Conservation (phyloP, 2,329 filamentous ascomycete genomes). For the Stenocarpella maydis region DNA sequence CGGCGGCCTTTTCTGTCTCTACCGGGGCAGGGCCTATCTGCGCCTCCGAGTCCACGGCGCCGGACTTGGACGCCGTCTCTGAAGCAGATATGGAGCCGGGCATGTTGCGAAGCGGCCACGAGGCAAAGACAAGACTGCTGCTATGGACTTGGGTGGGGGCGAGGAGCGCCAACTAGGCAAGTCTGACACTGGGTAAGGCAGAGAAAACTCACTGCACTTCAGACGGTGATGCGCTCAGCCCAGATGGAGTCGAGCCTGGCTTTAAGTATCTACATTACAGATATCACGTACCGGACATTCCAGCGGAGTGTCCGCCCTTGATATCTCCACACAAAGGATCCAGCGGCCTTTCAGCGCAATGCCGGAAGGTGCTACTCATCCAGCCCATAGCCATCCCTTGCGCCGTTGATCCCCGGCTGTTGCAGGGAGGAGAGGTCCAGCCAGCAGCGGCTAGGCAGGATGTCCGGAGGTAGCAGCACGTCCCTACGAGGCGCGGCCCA, state of each 20-base stretch:
- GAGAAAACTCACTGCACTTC: not conserved
- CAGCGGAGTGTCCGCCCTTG: not conserved
- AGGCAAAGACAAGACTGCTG: not conserved
- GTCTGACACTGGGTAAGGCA: not conserved
- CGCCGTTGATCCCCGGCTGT: not conserved
- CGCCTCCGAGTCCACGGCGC: not conserved
- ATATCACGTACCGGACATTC: conserved; percentile 1
- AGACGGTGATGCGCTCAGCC: not conserved
- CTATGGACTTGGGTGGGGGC: not conserved
- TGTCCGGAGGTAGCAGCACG: conserved; percentile 22
- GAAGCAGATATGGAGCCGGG: not conserved
- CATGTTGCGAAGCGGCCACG: not conserved
- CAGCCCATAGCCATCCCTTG: not conserved
- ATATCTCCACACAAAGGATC: not conserved
- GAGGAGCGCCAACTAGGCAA: not conserved
- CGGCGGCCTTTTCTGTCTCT: not conserved
- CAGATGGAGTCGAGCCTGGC: not conserved
- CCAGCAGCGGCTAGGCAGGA: not conserved
- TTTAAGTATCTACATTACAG: not conserved
- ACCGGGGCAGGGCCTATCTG: not conserved
- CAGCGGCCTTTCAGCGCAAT: not conserved
- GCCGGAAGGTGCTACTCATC: not conserved
- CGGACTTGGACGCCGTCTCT: conserved; percentile 10
- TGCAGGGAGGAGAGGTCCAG: not conserved
- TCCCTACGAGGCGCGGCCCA: conserved; percentile 7